Evolutionary conservation across 2,329 filamentous ascomycete genomes (phyloP), one percentile per base, ranked within the genome.

Genomic region (Westerdykella ornata): DNA sequence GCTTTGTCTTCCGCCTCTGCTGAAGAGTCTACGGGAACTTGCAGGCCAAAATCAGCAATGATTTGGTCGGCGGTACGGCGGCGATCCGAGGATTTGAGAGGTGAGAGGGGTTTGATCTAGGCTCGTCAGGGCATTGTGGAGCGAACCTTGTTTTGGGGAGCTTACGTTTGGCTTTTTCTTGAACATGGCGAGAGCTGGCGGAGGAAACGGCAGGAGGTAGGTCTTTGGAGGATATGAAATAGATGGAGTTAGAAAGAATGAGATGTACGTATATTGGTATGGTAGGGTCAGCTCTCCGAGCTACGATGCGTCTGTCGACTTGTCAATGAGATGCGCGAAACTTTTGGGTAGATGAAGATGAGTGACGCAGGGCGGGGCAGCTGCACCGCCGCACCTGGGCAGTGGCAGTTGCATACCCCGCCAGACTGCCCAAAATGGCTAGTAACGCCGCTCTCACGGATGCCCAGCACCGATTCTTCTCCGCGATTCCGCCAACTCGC

Each of bases 41-140:
- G 57, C 45, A 82, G 71, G 28, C 70, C 65, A 55, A 80, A 82
- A 52, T 81, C 76, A 47, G 72, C 63, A 55, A 84, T 83, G 52
- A 85, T 82, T 50, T 80, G 74, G 54, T 84, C 80, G 37, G 81
- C 81, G 28, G 81, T 76, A 52, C 77, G 81, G 44, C 81, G 73
- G 44, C 81, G 74, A 54, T 84, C 81, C 2, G 80, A 84, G 4
- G 80, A 83, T 41, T 81, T 76, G 39, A 85, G 66, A 31, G 81
- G 79, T 3, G 80, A 73, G 11, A 82, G 69, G 14, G 81, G 77
- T 68, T 84, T 85, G 68, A 85, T 77, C 72, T 80, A 38, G 37
- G 32, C n/a, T 20, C 28, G n/a, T 44, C 16, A 48, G 44, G 33
- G 29, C 8, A 12, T 22, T 8, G 19, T 26, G 13, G 35, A 38